Evolutionary conservation across 1,284 basidiomycete species (phyloP).

Genomic region (Xerocomus amazonicus): DNA sequence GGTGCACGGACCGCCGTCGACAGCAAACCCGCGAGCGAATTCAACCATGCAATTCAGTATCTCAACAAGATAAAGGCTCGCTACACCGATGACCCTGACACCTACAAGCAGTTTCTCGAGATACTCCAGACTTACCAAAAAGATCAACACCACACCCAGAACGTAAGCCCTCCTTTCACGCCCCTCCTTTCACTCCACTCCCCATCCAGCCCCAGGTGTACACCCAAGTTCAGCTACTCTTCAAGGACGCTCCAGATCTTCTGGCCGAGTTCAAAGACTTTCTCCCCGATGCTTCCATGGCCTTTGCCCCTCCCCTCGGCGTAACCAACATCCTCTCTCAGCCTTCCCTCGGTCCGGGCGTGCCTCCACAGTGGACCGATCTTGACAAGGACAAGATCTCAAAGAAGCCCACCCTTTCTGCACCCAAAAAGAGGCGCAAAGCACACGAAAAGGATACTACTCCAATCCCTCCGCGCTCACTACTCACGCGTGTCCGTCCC

Average conservation of each 20-base stretch:
- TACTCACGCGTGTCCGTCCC: conserved; percentile 37
- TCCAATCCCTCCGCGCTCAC: conserved; percentile 47
- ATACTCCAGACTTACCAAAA: conserved; percentile 98
- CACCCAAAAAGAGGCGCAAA: conserved; percentile 48
- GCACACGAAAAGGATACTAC: conserved; percentile 57
- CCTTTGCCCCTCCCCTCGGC: conserved; percentile 34
- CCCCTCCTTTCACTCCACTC: conserved; percentile 5
- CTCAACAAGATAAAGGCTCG: conserved; percentile 99
- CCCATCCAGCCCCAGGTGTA: conserved; percentile 71
- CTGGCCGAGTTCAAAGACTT: conserved; percentile 97
- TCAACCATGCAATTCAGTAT: conserved; percentile 97
- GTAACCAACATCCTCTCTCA: conserved; percentile 44
- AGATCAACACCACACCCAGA: conserved; percentile 84
- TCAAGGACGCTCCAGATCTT: conserved; percentile 90
- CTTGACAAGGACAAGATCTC: conserved; percentile 41
- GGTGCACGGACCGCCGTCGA: conserved; percentile 43
- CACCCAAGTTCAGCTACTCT: conserved; percentile 88
- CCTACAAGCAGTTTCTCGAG: conserved; percentile 98
- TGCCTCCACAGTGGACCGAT: conserved; percentile 40
- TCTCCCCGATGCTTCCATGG: conserved; percentile 67
- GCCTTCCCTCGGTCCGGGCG: conserved; percentile 34
- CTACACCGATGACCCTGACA: conserved; percentile 88
- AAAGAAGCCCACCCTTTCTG: conserved; percentile 40
- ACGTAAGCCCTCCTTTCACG: conserved; percentile 54
- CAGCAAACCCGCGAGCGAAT: conserved; percentile 63